Evolutionary conservation across 1,139 yeast species (phyloP), one percentile per base, ranked within the genome.

Genomic region (Debaryomyces robertsiae): DNA sequence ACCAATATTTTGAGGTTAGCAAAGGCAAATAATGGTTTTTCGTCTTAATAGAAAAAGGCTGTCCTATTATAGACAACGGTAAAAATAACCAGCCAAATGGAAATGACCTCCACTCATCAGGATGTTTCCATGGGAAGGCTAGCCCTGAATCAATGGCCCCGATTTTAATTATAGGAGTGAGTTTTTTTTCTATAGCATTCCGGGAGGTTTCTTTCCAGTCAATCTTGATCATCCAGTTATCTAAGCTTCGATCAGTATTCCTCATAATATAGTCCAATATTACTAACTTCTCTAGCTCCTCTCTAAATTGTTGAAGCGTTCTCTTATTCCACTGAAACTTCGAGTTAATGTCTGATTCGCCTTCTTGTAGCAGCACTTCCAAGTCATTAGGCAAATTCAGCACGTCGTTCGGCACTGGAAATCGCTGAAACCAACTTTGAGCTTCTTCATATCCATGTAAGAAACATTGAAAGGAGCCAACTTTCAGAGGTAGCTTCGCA

Each of bases 61-160:
- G 83, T 0, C 88, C 89, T 41, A 84, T 80, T 3, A 84, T 57
- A 6, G 79, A 68, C 14, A 77, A 58, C 0, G 93, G 93, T 30
- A 84, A 59, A 49, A 81, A 83, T 22, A 84, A 61, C 93, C 93
- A 84, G 0, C 93, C 93, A 61, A 77, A 84, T 0, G 93, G 93
- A 50, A 82, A 84, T 1, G 88, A 81, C 41, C 93, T 63, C 90
- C 91, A 84, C 53, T 83, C 90, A 57, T 84, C 87, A 0, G 93
- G 93, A 49, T 83, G 88, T 52, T 84, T 84, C 91, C 91, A 84
- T 3, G 93, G 93, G 51, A 82, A 84, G 0, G 91, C 76, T 23
- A 84, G 65, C 0, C 91, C 91, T 3, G 88, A 82, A 53, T 84
- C 93, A 38, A 84, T 84, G 0, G 93, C 93, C 2, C 89, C 90